Percentiles rank a stretch among this genome's conserved stretches.
phyloP scores from a whole-genome alignment of 2,329 filamentous ascomycete species.

The Dactylella cylindrospora region DNA sequence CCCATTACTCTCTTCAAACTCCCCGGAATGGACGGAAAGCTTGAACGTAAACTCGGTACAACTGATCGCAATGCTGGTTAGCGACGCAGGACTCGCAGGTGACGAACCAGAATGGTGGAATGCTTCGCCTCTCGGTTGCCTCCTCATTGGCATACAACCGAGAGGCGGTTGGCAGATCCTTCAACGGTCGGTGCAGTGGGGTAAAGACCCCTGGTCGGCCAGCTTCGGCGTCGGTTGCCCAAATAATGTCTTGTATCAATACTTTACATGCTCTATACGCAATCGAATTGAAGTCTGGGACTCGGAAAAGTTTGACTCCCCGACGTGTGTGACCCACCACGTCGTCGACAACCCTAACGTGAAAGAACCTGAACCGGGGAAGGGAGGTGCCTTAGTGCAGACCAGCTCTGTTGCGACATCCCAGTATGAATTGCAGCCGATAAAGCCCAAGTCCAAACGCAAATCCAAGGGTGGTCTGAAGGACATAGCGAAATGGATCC shows the following conservation, averaged over 20 bases:
- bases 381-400: background rate
- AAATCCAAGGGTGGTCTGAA: too few species aligned
- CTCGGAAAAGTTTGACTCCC: constrained; percentile 14
- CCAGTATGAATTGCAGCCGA: background rate
- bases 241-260: constrained; percentile 19
- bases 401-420: background rate
- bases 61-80: constrained; percentile 35
- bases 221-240: constrained; percentile 30
- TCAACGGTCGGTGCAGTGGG: constrained; percentile 31
- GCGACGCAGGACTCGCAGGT: constrained; percentile 33
- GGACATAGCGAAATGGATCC: constrained; percentile 12
- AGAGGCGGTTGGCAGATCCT: constrained; percentile 38
- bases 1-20: background rate
- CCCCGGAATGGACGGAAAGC: constrained; percentile 31
- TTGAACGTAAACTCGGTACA: constrained; percentile 31
- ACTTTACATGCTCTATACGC: constrained; percentile 24
- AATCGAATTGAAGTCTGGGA: constrained; percentile 39
- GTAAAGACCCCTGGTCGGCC: constrained; percentile 17
- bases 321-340: constrained; percentile 2
- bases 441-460: too few species aligned
- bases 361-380: too few species aligned
- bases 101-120: constrained; percentile 36
- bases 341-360: background rate
- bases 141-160: constrained; percentile 35
- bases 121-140: constrained; percentile 20